Base-by-base conservation (phyloP, 1,284 basidiomycete species). In the Papiliotrema fonsecae region DNA sequence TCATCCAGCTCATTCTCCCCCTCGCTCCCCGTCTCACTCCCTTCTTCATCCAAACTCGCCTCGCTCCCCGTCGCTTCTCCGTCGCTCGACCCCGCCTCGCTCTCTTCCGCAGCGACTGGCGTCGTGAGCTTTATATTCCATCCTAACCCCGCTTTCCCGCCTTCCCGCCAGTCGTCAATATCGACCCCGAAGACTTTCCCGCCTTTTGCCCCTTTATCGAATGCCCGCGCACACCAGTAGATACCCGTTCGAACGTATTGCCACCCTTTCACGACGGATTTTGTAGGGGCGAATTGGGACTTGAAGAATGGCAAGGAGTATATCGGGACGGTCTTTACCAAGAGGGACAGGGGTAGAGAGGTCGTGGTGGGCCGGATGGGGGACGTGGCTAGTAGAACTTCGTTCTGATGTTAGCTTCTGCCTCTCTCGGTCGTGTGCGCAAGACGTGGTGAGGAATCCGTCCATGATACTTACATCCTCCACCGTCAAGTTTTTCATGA, bases 211-310 rank as follows among this genome's bases (percentile, higher is more conserved):
- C 63, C 60, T 48, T 69, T 72, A 53, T 74, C 71, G 45, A 67
- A 72, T 11, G 72, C 71, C 22, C 64, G 55, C 26, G 63, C 42
- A 45, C 70, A 72, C 64, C 69, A 74, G 52, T 69, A 72, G 3
- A 73, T 64, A 7, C 67, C 62, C 36, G 57, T 51, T 10, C 56
- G 58, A 47, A 64, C 56, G 35, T 62, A 62, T 10, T 54, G 52
- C 58, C 66, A 70, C 2, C 67, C 68, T 43, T 64, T 67, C 45
- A 66, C 60, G 22, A 59, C 42, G 2, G 64, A 62, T 36, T 61
- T 52, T 16, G 45, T 49, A 13, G 52, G 54, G 38, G 56, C 56
- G 43, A 63, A 68, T 52, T 69, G 63, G 25, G 62, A 52, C 22
- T 54, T 44, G 54, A 59, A 71, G 50, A 64, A 56, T 4, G 54